Conservation (phyloP, 2,329 filamentous ascomycete species). For the Aspergillus fischeri region DNA sequence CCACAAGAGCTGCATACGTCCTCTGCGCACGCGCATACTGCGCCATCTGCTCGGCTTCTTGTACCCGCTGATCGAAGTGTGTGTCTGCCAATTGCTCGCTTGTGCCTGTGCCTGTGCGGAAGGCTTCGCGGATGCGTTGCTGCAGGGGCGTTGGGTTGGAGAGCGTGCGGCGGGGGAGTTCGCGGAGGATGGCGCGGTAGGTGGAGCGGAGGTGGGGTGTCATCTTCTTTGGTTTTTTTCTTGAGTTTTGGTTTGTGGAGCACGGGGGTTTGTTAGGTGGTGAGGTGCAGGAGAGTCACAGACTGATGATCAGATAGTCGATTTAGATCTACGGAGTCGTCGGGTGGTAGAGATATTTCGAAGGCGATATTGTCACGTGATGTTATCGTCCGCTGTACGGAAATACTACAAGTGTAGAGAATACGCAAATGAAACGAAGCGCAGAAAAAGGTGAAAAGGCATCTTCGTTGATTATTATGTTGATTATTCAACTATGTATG, state of each 20-base stretch:
- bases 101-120: conserved; percentile 42
- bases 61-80: conserved; percentile 25
- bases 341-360: no score
- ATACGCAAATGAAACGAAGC: neutral
- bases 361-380: neutral
- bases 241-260: neutral
- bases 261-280: neutral
- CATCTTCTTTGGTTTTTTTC: conserved; percentile 14
- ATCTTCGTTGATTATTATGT: neutral
- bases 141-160: conserved; percentile 66
- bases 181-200: conserved; percentile 84
- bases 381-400: neutral
- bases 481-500: neutral
- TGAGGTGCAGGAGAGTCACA: neutral
- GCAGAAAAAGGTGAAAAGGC: neutral
- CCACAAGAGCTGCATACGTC: conserved; percentile 72
- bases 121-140: conserved; percentile 61
- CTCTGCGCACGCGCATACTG: conserved; percentile 82
- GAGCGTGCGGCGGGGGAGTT: conserved; percentile 70
- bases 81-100: conserved; percentile 18
- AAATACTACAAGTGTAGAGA: neutral
- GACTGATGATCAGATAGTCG: neutral
- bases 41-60: conserved; percentile 71
- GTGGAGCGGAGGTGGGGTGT: conserved; percentile 59
- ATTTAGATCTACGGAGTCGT: neutral